These are phyloP conservation scores for Babesia divergens DNA, from an alignment of 169 alveolate species.

Conservation along the genomic window DNA sequence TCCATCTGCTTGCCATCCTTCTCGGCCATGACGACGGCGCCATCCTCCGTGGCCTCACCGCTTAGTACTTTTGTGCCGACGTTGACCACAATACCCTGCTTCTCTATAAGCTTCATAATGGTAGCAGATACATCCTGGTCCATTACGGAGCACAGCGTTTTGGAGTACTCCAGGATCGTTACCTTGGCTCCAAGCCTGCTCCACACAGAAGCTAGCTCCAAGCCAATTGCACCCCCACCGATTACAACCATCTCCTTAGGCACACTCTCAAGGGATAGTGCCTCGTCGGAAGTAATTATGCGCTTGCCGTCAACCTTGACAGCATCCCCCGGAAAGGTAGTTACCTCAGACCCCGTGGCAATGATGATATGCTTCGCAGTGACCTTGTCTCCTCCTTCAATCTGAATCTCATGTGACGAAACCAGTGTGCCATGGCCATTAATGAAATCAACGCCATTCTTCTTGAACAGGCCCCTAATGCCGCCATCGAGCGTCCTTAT, in stretches of 20 bases:
- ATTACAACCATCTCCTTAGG: constrained; percentile 90
- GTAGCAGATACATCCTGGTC: constrained; percentile 69
- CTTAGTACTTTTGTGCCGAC: constrained; percentile 77
- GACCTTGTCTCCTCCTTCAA: constrained; percentile 62
- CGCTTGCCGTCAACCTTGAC: constrained; percentile 52
- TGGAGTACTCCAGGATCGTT: constrained; percentile 71
- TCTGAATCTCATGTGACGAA: constrained; percentile 27
- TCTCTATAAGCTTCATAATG: constrained; percentile 69
- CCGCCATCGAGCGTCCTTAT: constrained; percentile 88
- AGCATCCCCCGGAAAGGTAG: constrained; percentile 57
- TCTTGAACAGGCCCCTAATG: constrained; percentile 87
- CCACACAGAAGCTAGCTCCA: constrained; percentile 95
- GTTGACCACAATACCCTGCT: constrained; percentile 82
- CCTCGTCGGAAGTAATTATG: constrained; percentile 70
- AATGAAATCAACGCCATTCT: constrained; percentile 87
- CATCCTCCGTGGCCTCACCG: constrained; percentile 71
- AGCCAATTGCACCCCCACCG: constrained; percentile 99
- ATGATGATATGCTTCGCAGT: constrained; percentile 83
- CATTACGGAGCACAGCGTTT: constrained; percentile 73
- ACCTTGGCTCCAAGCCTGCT: constrained; percentile 88
- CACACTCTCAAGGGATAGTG: constrained; percentile 70
- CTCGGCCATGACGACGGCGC: constrained; percentile 53
- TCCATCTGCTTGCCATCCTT: constrained; percentile 39
- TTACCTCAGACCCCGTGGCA: constrained; percentile 88
- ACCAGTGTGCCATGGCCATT: constrained; percentile 45